Base-by-base conservation (phyloP, 305 asterid genomes). In the Salvia sclarea region DNA sequence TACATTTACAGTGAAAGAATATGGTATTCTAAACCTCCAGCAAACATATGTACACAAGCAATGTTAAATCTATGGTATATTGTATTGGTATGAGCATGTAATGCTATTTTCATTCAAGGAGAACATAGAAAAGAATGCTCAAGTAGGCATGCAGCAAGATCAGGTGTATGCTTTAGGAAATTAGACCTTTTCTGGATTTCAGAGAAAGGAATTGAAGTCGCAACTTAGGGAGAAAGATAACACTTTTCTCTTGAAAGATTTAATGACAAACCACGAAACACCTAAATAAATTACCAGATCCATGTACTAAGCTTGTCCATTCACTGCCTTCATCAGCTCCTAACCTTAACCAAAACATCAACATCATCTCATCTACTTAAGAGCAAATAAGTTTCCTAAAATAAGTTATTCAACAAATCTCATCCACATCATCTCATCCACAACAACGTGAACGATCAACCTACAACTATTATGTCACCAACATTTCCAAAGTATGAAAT, bases 221-320 rank as follows among this genome's bases (percentile, higher is more conserved):
- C 59, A 11, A 41, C 13, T 8, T 24, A 1, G 56, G n/a, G 7
- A 20, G 21, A 49, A 49, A 8, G 33, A 9, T 9, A 5, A 24
- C 24, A 12, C 37, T 1, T 5, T 6, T 11, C 0, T 21, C 14
- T 1, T 24, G 10, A 11, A 53, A 22, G 8, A 9, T 24, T 10
- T 50, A 8, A 52, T 3, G 35, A 24, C 10, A 66, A 38, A 37
- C 24, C 22, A 68, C 18, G n/a, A 14, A 45, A 52, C 1, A 13
- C n/a, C 35, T 66, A 21, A 45, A 8, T 43, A 12, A 13, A 45
- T 8, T 47, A 28, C 14, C 49, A 45, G 13, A 37, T 8, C 68
- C 31, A 41, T 67, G 56, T 56, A 37, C 21, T n/a, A 38, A 25
- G n/a, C 72, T 12, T 17, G 54, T 41, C 14, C 35, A 55, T 20